Conservation (phyloP, 2,329 filamentous ascomycete species). For the Ceratocystis harringtonii region DNA sequence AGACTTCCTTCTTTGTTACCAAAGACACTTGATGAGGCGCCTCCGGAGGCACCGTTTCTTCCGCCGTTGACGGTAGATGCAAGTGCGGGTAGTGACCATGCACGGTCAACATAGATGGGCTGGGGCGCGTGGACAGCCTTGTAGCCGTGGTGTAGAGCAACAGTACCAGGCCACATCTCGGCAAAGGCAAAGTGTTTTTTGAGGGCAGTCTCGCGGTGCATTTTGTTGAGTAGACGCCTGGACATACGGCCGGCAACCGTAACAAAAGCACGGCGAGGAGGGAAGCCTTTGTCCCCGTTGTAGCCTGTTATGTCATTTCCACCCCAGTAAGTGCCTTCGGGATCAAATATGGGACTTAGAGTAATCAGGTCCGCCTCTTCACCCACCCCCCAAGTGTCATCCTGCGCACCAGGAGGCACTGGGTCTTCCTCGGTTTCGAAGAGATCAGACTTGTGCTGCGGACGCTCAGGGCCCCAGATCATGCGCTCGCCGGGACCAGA, state of each 20-base stretch:
- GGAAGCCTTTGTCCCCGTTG: constrained; percentile 44
- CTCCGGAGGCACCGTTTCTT: constrained; percentile 59
- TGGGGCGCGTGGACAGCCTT: constrained; percentile 89
- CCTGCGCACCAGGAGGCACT: constrained; percentile 50
- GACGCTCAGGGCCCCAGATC: constrained; percentile 74
- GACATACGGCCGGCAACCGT: constrained; percentile 79
- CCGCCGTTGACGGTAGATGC: constrained; percentile 69
- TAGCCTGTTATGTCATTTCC: constrained; percentile 74
- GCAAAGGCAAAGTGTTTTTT: constrained; percentile 84
- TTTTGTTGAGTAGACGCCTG: constrained; percentile 60
- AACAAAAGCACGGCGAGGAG: constrained; percentile 69
- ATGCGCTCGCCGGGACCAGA: constrained; percentile 32
- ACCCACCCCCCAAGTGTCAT: constrained; percentile 77
- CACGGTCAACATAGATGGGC: constrained; percentile 71
- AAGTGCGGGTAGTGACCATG: constrained; percentile 69
- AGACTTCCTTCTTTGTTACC: constrained; percentile 84
- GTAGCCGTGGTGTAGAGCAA: constrained; percentile 77
- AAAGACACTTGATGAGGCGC: constrained; percentile 55
- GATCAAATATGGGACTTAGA: constrained; percentile 83
- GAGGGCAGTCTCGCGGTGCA: constrained; percentile 79
- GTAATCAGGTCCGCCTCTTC: constrained; percentile 88
- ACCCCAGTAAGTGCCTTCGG: constrained; percentile 71
- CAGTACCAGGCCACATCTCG: constrained; percentile 89
- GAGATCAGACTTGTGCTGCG: constrained; percentile 51
- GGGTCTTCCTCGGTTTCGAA: constrained; percentile 61